Conservation (phyloP, 164 flowering plant genomes). For the Euptelea pleiosperma region DNA sequence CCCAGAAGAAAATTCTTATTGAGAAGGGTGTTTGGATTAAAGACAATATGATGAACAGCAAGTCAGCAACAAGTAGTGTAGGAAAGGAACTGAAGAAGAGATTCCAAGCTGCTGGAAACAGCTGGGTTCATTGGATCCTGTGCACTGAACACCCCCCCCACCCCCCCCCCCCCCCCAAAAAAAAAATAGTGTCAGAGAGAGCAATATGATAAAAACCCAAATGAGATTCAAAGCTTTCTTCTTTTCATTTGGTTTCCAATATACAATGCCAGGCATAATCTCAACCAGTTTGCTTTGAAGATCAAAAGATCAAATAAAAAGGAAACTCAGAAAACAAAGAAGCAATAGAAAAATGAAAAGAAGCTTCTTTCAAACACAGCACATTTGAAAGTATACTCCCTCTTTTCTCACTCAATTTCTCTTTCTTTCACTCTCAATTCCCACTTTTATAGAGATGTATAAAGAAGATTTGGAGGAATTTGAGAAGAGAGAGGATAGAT, state of each 20-base stretch:
- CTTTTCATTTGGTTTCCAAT: constrained; percentile 13
- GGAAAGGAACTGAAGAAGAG: too few relatives aligned
- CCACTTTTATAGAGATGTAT: constrained; percentile 17
- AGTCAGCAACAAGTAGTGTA: too few relatives aligned
- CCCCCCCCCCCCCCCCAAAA: too few relatives aligned
- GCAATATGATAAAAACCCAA: too few relatives aligned
- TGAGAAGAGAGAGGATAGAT: background rate
- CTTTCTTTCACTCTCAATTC: constrained; percentile 3
- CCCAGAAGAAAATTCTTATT: too few relatives aligned
- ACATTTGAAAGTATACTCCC: constrained; percentile 18
- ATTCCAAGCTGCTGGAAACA: too few relatives aligned
- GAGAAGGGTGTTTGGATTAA: too few relatives aligned
- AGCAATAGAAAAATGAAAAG: constrained; percentile 14
- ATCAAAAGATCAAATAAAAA: constrained; percentile 13
- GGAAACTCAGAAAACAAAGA: constrained; percentile 1
- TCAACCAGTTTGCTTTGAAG: constrained; percentile 23
- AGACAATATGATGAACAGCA: too few relatives aligned
- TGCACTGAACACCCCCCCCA: too few relatives aligned
- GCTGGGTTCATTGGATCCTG: too few relatives aligned
- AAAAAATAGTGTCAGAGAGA: background rate
- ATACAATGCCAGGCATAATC: constrained; percentile 18
- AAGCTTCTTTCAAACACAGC: constrained; percentile 31
- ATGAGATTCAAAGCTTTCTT: constrained; percentile 17
- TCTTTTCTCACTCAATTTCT: background rate
- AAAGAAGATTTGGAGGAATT: too few relatives aligned